Evolutionary conservation across 306 rosid genomes (phyloP).

Genomic region (Heteromeles arbutifolia): DNA sequence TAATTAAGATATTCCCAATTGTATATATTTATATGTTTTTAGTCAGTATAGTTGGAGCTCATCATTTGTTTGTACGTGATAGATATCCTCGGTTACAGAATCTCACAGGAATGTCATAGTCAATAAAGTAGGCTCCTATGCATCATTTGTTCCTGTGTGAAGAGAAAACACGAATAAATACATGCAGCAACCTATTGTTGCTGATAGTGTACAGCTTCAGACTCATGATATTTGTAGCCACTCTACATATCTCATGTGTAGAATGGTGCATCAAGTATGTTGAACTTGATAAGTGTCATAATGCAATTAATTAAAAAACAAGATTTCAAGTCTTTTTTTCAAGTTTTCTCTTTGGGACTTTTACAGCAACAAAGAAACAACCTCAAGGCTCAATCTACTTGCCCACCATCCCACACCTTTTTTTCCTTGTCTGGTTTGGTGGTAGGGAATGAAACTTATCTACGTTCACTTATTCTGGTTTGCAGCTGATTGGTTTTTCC

Average conservation of each 20-base stretch:
- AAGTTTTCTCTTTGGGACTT: constrained; percentile 4
- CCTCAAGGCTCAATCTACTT: not conserved
- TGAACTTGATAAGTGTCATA: too few relatives aligned
- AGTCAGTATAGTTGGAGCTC: too few relatives aligned
- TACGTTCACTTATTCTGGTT: constrained; percentile 54
- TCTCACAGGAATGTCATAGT: too few relatives aligned
- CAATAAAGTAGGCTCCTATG: too few relatives aligned
- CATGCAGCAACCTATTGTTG: not conserved
- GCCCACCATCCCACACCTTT: constrained; percentile 8
- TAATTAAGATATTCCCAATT: too few relatives aligned
- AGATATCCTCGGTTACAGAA: too few relatives aligned
- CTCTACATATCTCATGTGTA: constrained; percentile 44
- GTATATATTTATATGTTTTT: too few relatives aligned
- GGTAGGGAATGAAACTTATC: constrained; percentile 29
- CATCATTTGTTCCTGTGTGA: too few relatives aligned
- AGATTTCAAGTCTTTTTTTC: not conserved
- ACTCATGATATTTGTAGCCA: constrained; percentile 1
- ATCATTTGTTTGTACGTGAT: too few relatives aligned
- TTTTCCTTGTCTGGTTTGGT: constrained; percentile 31
- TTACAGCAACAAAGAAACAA: constrained; percentile 31
- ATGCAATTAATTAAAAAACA: too few relatives aligned
- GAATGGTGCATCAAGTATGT: too few relatives aligned
- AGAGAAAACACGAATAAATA: not conserved
- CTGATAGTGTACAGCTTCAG: not conserved
- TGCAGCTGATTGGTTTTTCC: constrained; percentile 37